phyloP scores from a whole-genome alignment of 306 rosid genomes.

The Lotus japonicus region DNA sequence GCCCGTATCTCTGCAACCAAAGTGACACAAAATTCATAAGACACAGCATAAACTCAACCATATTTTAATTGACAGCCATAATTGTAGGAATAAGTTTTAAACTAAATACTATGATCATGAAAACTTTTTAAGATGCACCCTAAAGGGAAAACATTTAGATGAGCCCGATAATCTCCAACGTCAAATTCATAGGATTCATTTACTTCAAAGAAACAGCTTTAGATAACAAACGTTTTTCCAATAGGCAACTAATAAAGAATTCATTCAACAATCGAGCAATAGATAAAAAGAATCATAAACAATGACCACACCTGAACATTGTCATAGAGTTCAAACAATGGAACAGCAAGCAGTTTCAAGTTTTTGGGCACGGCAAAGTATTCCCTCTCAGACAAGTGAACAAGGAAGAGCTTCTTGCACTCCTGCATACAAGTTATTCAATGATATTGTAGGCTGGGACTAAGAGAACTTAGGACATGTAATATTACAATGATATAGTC shows the following conservation, averaged over 20 bases:
- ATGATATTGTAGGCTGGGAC: constrained; percentile 3
- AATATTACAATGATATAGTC: background rate
- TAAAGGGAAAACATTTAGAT: background rate
- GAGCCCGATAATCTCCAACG: background rate
- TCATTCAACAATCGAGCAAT: background rate
- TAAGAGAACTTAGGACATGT: background rate
- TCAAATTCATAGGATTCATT: background rate
- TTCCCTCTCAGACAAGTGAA: constrained; percentile 95
- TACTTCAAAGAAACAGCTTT: background rate
- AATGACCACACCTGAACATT: constrained; percentile 75
- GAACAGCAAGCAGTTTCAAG: constrained; percentile 94
- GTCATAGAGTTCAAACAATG: constrained; percentile 97
- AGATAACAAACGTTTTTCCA: background rate
- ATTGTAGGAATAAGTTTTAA: no score
- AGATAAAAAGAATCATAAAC: background rate
- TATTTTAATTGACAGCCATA: background rate
- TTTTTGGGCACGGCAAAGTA: constrained; percentile 96
- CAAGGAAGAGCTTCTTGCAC: constrained; percentile 90
- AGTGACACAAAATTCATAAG: constrained; percentile 8
- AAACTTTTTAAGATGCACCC: background rate
- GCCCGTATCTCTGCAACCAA: constrained; percentile 84
- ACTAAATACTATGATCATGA: background rate
- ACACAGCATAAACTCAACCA: background rate
- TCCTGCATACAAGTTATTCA: constrained; percentile 47
- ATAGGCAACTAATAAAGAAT: background rate